Percentiles rank a stretch among this genome's conserved stretches.
phyloP scores from a whole-genome alignment of 148 eudicot species.

The Polygonum maritimum region DNA sequence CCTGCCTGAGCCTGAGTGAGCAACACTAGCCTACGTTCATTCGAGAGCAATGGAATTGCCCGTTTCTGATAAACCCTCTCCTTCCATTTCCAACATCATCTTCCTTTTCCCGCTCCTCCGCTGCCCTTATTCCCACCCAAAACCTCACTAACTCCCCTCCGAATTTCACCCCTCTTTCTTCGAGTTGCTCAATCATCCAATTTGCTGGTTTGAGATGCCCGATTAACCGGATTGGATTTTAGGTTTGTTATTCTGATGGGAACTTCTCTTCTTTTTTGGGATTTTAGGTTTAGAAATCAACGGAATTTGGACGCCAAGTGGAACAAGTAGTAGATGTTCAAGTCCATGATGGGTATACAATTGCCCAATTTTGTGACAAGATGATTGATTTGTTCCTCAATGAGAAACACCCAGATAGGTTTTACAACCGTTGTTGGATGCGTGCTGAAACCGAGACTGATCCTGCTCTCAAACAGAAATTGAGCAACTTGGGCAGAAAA shows the following conservation, averaged over 20 bases:
- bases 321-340: conserved; percentile 51
- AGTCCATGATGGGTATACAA: conserved; percentile 71
- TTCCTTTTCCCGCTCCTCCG: not conserved
- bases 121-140: not conserved
- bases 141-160: conserved; percentile 3
- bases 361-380: conserved; percentile 80
- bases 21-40: not conserved
- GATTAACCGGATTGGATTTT: not conserved
- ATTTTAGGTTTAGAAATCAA: conserved; percentile 13
- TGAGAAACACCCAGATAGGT: conserved; percentile 90
- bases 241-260: not conserved
- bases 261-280: not conserved
- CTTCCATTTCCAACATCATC: not conserved
- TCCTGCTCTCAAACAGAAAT: conserved; percentile 44
- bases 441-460: too few relatives aligned
- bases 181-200: not conserved
- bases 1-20: not conserved
- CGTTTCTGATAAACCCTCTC: conserved; percentile 5
- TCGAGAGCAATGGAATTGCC: conserved; percentile 8
- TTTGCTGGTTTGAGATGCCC: conserved; percentile 6
- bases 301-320: conserved; percentile 20
- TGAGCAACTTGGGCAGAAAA: conserved; percentile 44
- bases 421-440: too few relatives aligned
- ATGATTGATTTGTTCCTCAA: conserved; percentile 75
- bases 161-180: not conserved